Evolutionary conservation across 768 basidiomycete species (phyloP), one percentile per base, ranked within the genome.

Genomic region (Fomitopsis pulvina): DNA sequence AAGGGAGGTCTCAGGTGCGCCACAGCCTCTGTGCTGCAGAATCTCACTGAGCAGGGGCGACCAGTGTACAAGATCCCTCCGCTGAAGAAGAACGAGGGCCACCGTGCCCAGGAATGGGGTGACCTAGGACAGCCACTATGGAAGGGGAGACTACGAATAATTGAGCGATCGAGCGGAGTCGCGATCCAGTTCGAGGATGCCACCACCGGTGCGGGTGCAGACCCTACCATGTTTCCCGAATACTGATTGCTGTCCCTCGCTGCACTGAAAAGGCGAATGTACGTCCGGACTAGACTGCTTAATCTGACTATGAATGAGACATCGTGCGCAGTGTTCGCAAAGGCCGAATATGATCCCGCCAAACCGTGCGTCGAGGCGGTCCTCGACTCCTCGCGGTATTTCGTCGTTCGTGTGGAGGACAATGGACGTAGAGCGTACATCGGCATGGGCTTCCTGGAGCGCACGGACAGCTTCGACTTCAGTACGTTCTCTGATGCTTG

Each of bases 291-390:
- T 9, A 12, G 11, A 24, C 26, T 8, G 8, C 14, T 4, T 24
- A 3, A 20, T 11, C 30, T 42, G 29, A 41, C 14, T 24, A 8
- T 37, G 43, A 45, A 24, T 45, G 18, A 27, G 27, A 45, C 43
- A 45, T 26, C 12, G 14, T 39, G 45, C 52, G 30, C 66, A 88
- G 90, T 89, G 48, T 97, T 97, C 71, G 94, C 94, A 38, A 83
- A 79, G 56, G 82, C 92, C 14, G 79, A 79, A 39, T 97, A 96
- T 61, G 85, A 89, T 60, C 74, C 83, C 14, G 68, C 77, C 39
- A 82, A 81, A 51, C 89, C 91, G 4, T 83, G 79, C 25, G 89
- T 97, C n/a, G 93, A 97, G 57, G 87, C 90, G n/a, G 92, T 94
- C 14, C 74, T 96, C 24, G 93, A 97, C 65, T 94, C 92, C 1